Evolutionary conservation across 1,139 yeast genomes (phyloP), one percentile per base, ranked within the genome.

Genomic region (Suhomyces atakaporum): DNA sequence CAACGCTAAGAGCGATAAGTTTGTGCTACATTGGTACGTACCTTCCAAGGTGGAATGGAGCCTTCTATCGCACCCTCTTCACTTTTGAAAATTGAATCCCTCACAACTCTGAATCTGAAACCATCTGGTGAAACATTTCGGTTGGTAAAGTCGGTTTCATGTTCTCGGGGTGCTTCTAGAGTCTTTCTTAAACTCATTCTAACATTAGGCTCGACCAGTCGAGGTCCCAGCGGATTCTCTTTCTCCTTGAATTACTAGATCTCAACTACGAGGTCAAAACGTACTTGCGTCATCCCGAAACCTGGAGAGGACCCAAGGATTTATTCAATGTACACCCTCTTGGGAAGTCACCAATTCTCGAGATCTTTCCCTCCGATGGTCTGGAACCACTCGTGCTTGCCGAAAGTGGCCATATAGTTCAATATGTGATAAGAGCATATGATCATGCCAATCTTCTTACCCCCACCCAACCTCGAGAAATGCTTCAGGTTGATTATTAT

Each of bases 261-360:
- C 53, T 80, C 11, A 73, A 73, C 35, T 81, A 77, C 49, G 76
- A 75, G 26, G 65, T 78, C 11, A 66, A 71, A 36, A 54, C 72
- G 2, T 78, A 74, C 54, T 60, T 72, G 39, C 67, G 85, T 29
- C 66, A 72, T 40, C 60, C 63, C 3, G 59, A 64, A 9, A 68
- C 73, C 5, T 64, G 66, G 64, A 55, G 76, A 36, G 72, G 69
- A 2, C 73, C 74, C 3, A 50, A 57, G 25, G 79, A 69, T 24
- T 57, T 79, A 27, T 69, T 66, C 41, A 64, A 72, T 27, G 67
- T 77, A 7, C 83, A 79, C 46, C 81, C 82, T 4, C 53, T 73
- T 20, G 84, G 84, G 1, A 77, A 76, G 49, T 61, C 77, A 1
- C 85, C 86, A 0, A 54, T 79, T 4, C 53, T 78, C 29, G 77